Percentiles rank a stretch among this genome's conserved stretches.
Conservation (phyloP, 768 basidiomycete species). For the Boletus rex-veris region DNA sequence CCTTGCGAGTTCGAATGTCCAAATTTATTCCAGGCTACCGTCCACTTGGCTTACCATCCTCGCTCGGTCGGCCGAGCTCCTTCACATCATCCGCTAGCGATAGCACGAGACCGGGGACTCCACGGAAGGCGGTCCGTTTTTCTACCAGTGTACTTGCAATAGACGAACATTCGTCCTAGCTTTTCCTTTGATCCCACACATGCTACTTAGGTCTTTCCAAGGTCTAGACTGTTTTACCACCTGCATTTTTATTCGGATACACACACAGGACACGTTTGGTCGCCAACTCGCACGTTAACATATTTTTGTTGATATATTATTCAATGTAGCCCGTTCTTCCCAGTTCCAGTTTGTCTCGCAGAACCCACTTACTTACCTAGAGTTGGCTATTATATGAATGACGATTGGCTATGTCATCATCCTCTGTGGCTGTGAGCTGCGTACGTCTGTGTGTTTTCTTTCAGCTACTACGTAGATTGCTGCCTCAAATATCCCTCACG, state of each 20-base stretch:
- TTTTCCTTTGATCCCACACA: background rate
- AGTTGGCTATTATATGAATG: background rate
- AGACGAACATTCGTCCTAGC: conserved; percentile 20
- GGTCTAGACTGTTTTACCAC: conserved; percentile 15
- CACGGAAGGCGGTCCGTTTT: conserved; percentile 62
- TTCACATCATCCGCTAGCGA: conserved; percentile 32
- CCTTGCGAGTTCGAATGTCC: conserved; percentile 50
- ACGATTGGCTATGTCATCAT: conserved; percentile 18
- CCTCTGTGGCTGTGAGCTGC: conserved; percentile 27
- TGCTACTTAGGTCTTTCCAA: background rate
- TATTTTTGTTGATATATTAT: conserved; percentile 29
- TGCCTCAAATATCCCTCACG: background rate
- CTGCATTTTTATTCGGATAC: conserved; percentile 22
- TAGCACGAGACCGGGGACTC: conserved; percentile 40
- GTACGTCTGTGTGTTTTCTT: conserved; percentile 1
- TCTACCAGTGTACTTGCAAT: conserved; percentile 41
- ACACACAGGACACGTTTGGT: conserved; percentile 17
- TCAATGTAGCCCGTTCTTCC: conserved; percentile 28
- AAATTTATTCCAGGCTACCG: conserved; percentile 46
- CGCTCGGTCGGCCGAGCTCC: conserved; percentile 32
- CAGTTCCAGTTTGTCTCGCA: conserved; percentile 1
- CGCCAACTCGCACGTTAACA: conserved; percentile 15
- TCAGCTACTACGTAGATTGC: conserved; percentile 1
- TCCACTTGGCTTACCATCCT: conserved; percentile 35
- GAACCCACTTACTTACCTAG: background rate